Base-by-base conservation (phyloP, 768 basidiomycete genomes). In the Phaffia tasmanica region DNA sequence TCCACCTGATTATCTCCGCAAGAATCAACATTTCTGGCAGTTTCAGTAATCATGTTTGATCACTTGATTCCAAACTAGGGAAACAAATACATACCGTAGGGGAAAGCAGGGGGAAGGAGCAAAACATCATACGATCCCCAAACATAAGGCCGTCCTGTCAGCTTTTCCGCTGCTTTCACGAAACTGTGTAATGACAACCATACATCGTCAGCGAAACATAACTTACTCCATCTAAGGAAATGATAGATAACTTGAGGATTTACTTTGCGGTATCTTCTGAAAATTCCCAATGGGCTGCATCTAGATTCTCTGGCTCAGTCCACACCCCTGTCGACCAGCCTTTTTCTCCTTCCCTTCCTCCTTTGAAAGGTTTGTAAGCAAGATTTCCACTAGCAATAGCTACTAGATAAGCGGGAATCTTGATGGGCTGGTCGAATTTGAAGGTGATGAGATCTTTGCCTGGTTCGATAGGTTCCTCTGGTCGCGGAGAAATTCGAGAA, bases 111-210 rank as follows among this genome's bases (percentile, higher is more conserved):
- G 0, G 93, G 93, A 3, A 97, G 80, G 27, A 97, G 84, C 23
- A 97, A 81, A 1, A 94, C 75, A 74, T 97, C 92, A 73, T 92
- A 95, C 0, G 91, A 86, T 2, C 87, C 86, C 72, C 92, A 97
- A 60, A 79, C 79, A 74, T 97, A 98, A 0, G 85, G 80, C 0
- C 82, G 82, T 5, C 61, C 66, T 0, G 88, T 81, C 49, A 91
- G 79, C 16, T 83, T 79, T 75, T 95, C 91, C 63, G 87, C 88
- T 18, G 81, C 82, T 2, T 83, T 80, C 66, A 95, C 77, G 74
- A 87, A 93, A 71, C 88, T 90, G 62, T 6, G 18, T 35, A 25
- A 65, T 9, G n/a, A 19, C 47, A 21, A 21, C 5, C 21, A 16
- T 35, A 6, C 11, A 23, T 42, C 27, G 50, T 47, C n/a, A 57